These are phyloP conservation scores for Arthrobotrys iridis DNA, from an alignment of 2,329 filamentous ascomycete genomes.

Conservation along the genomic window DNA sequence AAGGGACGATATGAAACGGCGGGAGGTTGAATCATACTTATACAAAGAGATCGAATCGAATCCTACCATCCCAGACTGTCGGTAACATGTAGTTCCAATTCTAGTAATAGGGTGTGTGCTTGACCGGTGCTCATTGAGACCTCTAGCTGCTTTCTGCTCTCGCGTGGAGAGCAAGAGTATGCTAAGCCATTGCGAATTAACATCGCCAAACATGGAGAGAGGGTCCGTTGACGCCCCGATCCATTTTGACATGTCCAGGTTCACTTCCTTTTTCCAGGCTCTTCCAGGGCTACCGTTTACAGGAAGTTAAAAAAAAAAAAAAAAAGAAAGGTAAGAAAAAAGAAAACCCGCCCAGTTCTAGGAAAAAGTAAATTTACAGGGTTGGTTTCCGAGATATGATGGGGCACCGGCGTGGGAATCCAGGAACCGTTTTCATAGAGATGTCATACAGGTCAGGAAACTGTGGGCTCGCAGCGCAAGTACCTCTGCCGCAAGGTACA, in stretches of 20 bases:
- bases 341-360: neutral
- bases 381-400: constrained; percentile 51
- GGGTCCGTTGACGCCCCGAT: constrained; percentile 50
- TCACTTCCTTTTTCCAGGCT: constrained; percentile 43
- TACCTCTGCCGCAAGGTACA: constrained; percentile 51
- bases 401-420: constrained; percentile 37
- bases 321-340: constrained; percentile 12
- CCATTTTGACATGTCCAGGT: constrained; percentile 46
- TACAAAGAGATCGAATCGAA: constrained; percentile 51
- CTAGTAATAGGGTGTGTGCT: constrained; percentile 45
- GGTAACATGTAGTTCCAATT: constrained; percentile 48
- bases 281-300: constrained; percentile 34
- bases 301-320: neutral
- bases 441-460: constrained; percentile 37
- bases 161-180: constrained; percentile 40
- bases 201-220: constrained; percentile 46
- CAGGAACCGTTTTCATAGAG: constrained; percentile 43
- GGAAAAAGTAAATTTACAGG: constrained; percentile 20
- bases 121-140: constrained; percentile 38
- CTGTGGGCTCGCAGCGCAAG: neutral
- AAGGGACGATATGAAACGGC: constrained; percentile 47
- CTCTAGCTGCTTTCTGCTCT: constrained; percentile 52
- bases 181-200: constrained; percentile 50
- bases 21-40: constrained; percentile 53
- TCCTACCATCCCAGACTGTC: constrained; percentile 49